Conservation (phyloP, 73 alveolate species). For the Paramecium tetraurelia region DNA sequence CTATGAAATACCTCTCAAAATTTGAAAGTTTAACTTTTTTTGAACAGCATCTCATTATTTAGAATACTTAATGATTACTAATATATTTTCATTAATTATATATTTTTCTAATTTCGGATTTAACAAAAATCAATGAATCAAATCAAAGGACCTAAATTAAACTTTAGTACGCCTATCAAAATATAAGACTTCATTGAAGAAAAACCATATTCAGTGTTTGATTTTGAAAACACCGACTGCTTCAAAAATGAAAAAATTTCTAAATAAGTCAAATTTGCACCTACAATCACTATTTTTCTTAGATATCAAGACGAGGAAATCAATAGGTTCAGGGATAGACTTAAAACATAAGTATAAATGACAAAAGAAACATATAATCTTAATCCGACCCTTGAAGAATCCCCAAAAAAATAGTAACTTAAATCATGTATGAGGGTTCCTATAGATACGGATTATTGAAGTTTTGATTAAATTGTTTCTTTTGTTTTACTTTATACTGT, state of each 20-base stretch:
- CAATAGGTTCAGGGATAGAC: not conserved
- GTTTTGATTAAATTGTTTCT: not conserved
- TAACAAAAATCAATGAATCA: not conserved
- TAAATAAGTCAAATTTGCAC: not conserved
- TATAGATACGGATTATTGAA: not conserved
- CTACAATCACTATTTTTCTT: not conserved
- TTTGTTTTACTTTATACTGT: not conserved
- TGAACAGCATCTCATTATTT: not conserved
- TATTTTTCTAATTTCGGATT: not conserved
- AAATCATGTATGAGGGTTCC: not conserved
- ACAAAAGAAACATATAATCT: not conserved
- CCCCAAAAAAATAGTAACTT: not conserved
- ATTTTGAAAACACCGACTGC: not conserved
- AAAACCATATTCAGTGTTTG: not conserved
- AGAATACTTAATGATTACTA: not conserved
- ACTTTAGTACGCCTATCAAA: not conserved
- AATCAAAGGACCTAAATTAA: not conserved
- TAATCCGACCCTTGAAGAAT: not conserved
- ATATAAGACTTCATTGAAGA: not conserved
- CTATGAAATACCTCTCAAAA: not conserved
- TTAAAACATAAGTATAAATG: not conserved
- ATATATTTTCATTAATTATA: not conserved
- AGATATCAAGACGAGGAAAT: not conserved
- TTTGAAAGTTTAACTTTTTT: too few relatives aligned
- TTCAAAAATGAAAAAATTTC: not conserved